A percentile compares a stretch with the other conserved stretches of the same genome.
These are phyloP conservation scores for Alternaria brassicicola DNA, from an alignment of 2,329 filamentous ascomycete species.

Conservation along the genomic window DNA sequence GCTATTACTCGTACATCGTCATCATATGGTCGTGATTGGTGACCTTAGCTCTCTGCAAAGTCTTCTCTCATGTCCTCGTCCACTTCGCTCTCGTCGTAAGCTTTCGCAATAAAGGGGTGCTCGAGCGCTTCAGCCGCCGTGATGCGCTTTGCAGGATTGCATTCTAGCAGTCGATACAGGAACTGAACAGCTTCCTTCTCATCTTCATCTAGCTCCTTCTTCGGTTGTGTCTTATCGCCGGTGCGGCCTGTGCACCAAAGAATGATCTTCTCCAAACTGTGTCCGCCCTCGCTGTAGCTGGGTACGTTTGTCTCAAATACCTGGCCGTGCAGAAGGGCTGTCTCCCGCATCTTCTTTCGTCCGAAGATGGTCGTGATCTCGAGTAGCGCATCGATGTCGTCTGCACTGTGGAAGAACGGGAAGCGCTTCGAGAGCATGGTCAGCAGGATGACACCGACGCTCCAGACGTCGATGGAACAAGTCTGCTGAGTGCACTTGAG, in stretches of 20 bases:
- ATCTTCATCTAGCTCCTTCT: slow-evolving; percentile 64
- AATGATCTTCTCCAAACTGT: slow-evolving; percentile 90
- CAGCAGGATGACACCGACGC: slow-evolving; percentile 93
- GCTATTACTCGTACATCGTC: slow-evolving; percentile 28
- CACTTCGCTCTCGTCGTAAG: slow-evolving; percentile 36
- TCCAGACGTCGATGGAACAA: slow-evolving; percentile 94
- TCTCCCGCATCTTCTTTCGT: slow-evolving; percentile 78
- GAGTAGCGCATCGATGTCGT: slow-evolving; percentile 96
- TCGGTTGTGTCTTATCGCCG: slow-evolving; percentile 55
- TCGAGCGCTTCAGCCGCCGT: slow-evolving; percentile 75
- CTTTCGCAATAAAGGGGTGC: slow-evolving; percentile 68
- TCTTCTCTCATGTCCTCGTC: slow-evolving; percentile 46
- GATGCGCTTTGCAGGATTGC: slow-evolving; percentile 75
- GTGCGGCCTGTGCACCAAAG: slow-evolving; percentile 89
- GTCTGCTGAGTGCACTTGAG: slow-evolving; percentile 97
- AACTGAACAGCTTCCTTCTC: slow-evolving; percentile 78
- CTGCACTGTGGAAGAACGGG: slow-evolving; percentile 98
- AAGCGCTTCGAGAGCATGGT: slow-evolving; percentile 91
- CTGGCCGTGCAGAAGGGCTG: slow-evolving; percentile 83
- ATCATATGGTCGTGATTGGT: slow-evolving; percentile 18
- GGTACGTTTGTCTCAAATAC: slow-evolving; percentile 93
- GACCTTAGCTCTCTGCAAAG: slow-evolving; percentile 29
- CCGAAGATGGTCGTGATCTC: slow-evolving; percentile 98
- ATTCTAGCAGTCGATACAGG: slow-evolving; percentile 72
- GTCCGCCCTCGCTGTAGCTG: slow-evolving; percentile 83